Evolutionary conservation across 306 rosid genomes (phyloP).

Genomic region (Clitoria ternatea): DNA sequence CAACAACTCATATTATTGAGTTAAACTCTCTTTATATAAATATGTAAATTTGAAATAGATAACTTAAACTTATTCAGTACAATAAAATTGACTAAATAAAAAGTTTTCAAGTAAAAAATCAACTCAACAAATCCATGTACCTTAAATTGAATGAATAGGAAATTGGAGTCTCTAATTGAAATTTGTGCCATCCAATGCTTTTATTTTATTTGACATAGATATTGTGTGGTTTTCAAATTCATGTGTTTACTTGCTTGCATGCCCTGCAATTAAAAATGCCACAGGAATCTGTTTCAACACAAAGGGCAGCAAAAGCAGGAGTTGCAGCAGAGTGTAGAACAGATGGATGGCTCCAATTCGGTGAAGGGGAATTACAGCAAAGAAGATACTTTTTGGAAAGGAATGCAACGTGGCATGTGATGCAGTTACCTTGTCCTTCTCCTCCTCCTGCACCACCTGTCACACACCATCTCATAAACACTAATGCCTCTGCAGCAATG

Average conservation of each 20-base stretch:
- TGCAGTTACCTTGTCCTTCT: conserved; percentile 52
- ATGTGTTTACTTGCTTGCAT: not conserved
- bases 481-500: not conserved
- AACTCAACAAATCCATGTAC: too few species aligned
- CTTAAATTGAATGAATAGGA: not conserved
- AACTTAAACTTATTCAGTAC: too few species aligned
- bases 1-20: too few species aligned
- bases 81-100: too few species aligned
- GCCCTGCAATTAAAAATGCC: not conserved
- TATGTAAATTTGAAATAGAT: too few species aligned
- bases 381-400: conserved; percentile 58
- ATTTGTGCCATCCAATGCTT: conserved; percentile 14
- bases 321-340: conserved; percentile 40
- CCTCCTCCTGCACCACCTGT: conserved; percentile 22
- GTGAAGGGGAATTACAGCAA: conserved; percentile 55
- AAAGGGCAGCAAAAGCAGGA: conserved; percentile 16
- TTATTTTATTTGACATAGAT: not conserved
- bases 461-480: conserved; percentile 19
- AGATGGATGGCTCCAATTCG: conserved; percentile 72
- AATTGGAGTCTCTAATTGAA: conserved; percentile 9
- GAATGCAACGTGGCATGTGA: conserved; percentile 86
- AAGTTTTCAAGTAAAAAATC: too few species aligned
- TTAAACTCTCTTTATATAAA: too few species aligned
- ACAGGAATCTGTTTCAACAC: conserved; percentile 73
- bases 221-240: conserved; percentile 1